These are phyloP conservation scores for Naganishia antarctica DNA, from an alignment of 768 basidiomycete species.

Conservation along the genomic window DNA sequence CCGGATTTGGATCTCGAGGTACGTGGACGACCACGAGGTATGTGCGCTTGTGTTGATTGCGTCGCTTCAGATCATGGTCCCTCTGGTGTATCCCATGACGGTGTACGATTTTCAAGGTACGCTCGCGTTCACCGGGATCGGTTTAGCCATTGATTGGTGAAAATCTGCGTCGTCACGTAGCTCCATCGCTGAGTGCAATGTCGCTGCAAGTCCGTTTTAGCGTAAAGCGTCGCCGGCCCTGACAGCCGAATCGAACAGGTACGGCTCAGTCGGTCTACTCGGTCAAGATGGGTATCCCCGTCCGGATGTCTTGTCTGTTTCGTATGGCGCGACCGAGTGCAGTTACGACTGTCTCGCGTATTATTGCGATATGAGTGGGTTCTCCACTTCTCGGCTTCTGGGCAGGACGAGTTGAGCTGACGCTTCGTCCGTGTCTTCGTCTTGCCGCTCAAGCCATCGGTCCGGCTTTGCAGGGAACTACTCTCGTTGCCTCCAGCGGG, in stretches of 20 bases:
- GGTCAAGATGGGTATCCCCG: not conserved
- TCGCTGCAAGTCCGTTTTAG: not conserved
- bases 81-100: conserved; percentile 12
- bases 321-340: conserved; percentile 6
- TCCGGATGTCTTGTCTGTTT: conserved; percentile 4
- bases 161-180: not conserved
- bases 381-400: not conserved
- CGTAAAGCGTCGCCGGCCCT: too few species aligned
- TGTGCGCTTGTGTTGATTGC: not conserved
- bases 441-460: not conserved
- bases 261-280: not conserved
- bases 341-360: conserved; percentile 6
- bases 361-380: conserved; percentile 12
- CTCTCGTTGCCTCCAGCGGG: conserved; percentile 4
- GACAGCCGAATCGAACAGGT: not conserved
- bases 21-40: not conserved
- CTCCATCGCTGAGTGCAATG: conserved; percentile 16
- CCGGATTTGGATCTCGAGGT: conserved; percentile 21
- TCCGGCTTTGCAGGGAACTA: not conserved
- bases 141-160: too few species aligned
- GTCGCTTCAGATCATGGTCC: conserved; percentile 11
- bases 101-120: conserved; percentile 12
- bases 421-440: too few species aligned
- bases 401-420: not conserved
- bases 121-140: not conserved